Evolutionary conservation across 345 rosid species (phyloP), one percentile per base, ranked within the genome.

Genomic region (Brassica nigra): DNA sequence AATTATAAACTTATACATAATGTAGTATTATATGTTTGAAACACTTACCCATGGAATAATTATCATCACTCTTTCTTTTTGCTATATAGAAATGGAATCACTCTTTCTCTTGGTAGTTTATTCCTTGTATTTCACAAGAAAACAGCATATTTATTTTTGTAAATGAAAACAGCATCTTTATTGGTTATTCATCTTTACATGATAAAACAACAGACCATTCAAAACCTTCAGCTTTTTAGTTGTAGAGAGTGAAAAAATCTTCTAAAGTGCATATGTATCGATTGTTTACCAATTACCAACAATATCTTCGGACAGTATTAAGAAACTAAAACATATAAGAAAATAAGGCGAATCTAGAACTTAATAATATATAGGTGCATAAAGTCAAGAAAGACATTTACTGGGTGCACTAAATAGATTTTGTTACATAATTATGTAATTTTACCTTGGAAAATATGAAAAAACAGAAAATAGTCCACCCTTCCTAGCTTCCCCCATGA

Each of bases 121-220:
- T 74, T 67, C 70, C 63, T 33, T 67, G 49, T 79, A 67, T 67
- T 65, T 52, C 47, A 76, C 8, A 28, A 23, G 78, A 67, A 66
- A 70, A 82, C 81, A 83, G 81, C 88, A 83, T 84, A 81, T 68
- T 55, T 12, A 9, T 72, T 29, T 34, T 34, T 34, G 37, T 34
- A 34, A 34, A 34, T 34, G 76, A 66, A 66, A 70, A 83, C 81
- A 84, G 83, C 88, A 82, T 85, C 84, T 68, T 62, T 12, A 9
- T 72, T 29, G 52, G 20, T 63, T 58, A 28, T 37, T 73, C 69
- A 71, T 23, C 20, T 61, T 42, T 70, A 70, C 62, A 55, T 70
- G 42, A 70, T 39, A 23, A 30, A 70, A 80, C 68, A 14, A 62
- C 47, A 23, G 74, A 61, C 74, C 83, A 63, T 71, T 64, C 74